Conservation (phyloP, 2,329 filamentous ascomycete genomes). For the Fusarium anthophilum region DNA sequence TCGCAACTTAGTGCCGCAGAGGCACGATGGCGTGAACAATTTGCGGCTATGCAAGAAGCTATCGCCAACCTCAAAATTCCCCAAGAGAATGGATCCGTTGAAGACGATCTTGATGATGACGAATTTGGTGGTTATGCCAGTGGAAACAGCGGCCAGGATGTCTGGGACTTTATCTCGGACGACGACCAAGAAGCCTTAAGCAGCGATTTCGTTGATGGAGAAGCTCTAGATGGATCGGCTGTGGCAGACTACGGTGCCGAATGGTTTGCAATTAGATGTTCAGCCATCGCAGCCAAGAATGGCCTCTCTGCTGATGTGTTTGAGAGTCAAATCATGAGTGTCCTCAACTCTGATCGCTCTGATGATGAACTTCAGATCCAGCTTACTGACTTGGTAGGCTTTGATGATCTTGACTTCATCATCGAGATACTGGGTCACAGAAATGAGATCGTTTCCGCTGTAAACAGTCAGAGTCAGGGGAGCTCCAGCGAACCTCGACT, state of each 20-base stretch:
- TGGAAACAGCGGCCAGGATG: conserved; percentile 76
- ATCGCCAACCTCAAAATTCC: conserved; percentile 76
- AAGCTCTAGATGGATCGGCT: conserved; percentile 40
- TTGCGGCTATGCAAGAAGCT: conserved; percentile 85
- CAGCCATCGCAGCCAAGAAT: conserved; percentile 70
- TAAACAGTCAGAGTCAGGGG: conserved; percentile 47
- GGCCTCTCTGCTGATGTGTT: conserved; percentile 76
- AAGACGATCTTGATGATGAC: conserved; percentile 68
- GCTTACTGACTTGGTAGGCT: conserved; percentile 89
- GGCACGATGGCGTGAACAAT: conserved; percentile 83
- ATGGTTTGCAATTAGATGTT: conserved; percentile 80
- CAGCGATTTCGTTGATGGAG: conserved; percentile 69
- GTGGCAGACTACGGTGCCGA: conserved; percentile 60
- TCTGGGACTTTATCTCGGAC: conserved; percentile 92
- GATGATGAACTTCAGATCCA: conserved; percentile 93
- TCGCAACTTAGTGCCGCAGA: conserved; percentile 53
- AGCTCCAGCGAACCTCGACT: conserved; percentile 61
- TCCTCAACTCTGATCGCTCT: conserved; percentile 72
- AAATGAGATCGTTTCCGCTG: conserved; percentile 67
- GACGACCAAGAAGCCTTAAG: conserved; percentile 72
- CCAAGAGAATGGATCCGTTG: conserved; percentile 47
- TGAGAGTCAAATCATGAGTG: conserved; percentile 78
- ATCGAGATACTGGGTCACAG: conserved; percentile 88
- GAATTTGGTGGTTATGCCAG: conserved; percentile 66
- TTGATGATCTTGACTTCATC: conserved; percentile 91